These are phyloP conservation scores for Fusarium mangiferae DNA, from an alignment of 2,329 filamentous ascomycete species.

Conservation along the genomic window DNA sequence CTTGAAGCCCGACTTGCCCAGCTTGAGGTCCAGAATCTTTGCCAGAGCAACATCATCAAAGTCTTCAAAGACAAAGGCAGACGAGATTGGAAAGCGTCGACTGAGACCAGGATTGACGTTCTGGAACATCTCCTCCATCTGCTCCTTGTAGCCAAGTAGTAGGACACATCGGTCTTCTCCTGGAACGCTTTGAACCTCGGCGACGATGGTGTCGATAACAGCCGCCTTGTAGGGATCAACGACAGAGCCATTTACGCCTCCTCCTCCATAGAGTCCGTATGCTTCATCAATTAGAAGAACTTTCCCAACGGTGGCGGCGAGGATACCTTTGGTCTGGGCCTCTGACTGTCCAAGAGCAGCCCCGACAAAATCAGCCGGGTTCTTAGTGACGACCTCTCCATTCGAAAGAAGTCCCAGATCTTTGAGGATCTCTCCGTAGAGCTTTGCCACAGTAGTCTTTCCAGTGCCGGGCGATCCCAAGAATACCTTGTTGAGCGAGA, in stretches of 20 bases:
- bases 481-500: slow-evolving; percentile 75
- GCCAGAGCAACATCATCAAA: slow-evolving; percentile 68
- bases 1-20: slow-evolving; percentile 65
- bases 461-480: slow-evolving; percentile 79
- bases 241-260: slow-evolving; percentile 47
- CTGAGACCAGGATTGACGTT: slow-evolving; percentile 77
- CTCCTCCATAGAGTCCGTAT: slow-evolving; percentile 69
- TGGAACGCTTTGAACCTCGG: slow-evolving; percentile 75
- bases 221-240: slow-evolving; percentile 65
- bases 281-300: slow-evolving; percentile 85
- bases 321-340: slow-evolving; percentile 75
- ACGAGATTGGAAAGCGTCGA: slow-evolving; percentile 71
- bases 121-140: slow-evolving; percentile 79
- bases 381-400: slow-evolving; percentile 78
- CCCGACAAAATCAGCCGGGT: slow-evolving; percentile 79
- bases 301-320: slow-evolving; percentile 74
- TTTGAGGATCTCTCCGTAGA: slow-evolving; percentile 75
- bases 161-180: slow-evolving; percentile 80
- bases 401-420: slow-evolving; percentile 74
- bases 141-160: slow-evolving; percentile 74
- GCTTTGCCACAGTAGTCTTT: slow-evolving; percentile 79
- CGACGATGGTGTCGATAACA: slow-evolving; percentile 79
- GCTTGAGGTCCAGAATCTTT: slow-evolving; percentile 70
- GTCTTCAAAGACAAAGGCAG: slow-evolving; percentile 76
- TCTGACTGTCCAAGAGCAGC: slow-evolving; percentile 73